These are phyloP conservation scores for Kregervanrija pseudodelftensis DNA, from an alignment of 805 yeast species.

Conservation along the genomic window DNA sequence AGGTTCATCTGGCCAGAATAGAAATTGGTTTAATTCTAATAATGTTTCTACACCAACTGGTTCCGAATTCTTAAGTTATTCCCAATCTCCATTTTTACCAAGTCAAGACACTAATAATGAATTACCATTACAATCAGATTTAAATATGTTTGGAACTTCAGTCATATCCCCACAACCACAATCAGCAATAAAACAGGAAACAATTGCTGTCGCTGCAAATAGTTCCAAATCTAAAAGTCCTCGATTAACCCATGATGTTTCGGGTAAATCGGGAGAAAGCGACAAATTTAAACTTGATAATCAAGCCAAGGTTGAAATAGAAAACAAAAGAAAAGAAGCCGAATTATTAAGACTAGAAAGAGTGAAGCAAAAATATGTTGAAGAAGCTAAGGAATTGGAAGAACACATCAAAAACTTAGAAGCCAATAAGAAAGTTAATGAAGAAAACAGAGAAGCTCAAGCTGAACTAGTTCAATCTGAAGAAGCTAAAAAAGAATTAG, in stretches of 20 bases:
- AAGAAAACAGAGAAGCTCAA: background rate
- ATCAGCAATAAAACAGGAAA: background rate
- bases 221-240: no score
- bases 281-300: background rate
- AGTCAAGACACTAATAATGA: no score
- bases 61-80: slow-evolving; percentile 5
- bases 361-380: background rate
- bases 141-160: no score
- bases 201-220: no score
- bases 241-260: background rate
- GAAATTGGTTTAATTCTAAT: no score
- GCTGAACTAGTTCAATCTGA: background rate
- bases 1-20: no score
- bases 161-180: background rate
- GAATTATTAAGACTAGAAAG: slow-evolving; percentile 4
- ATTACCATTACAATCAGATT: no score
- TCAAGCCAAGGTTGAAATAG: background rate
- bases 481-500: background rate
- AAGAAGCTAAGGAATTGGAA: background rate
- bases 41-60: slow-evolving; percentile 1
- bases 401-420: background rate
- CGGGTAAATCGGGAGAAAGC: slow-evolving; percentile 3
- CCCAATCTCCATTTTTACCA: no score
- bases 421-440: background rate
- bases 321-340: slow-evolving; percentile 4